A percentile compares a stretch with the other conserved stretches of the same genome.
phyloP scores from a whole-genome alignment of 768 basidiomycete genomes.

The Psilocybe azurescens region DNA sequence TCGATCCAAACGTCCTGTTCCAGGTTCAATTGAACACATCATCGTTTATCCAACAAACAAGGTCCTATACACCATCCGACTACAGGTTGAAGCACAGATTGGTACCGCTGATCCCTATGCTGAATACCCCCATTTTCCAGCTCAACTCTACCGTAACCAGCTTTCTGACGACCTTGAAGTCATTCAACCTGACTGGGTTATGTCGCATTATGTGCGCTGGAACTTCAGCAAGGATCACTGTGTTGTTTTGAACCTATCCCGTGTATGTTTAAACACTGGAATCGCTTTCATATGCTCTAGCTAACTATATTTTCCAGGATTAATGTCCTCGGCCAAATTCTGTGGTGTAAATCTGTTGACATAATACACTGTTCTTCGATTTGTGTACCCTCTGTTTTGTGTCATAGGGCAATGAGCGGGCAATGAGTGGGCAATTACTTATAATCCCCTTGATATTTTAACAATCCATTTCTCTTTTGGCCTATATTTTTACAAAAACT shows the following conservation, averaged over 20 bases:
- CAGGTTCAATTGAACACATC: conserved; percentile 28
- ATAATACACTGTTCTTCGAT: too few relatives aligned
- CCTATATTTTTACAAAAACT: too few relatives aligned
- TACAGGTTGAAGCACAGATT: conserved; percentile 10
- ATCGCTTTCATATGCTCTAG: too few relatives aligned
- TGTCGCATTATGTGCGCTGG: conserved; percentile 27
- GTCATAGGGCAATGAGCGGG: too few relatives aligned
- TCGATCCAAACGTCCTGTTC: conserved; percentile 10
- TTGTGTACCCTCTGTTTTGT: too few relatives aligned
- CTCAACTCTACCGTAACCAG: conserved; percentile 20
- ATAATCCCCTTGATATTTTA: too few relatives aligned
- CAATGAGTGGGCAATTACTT: too few relatives aligned
- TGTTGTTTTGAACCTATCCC: conserved; percentile 20
- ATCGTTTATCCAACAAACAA: neutral
- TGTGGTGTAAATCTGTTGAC: too few relatives aligned
- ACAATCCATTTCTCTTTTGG: too few relatives aligned
- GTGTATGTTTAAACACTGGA: neutral
- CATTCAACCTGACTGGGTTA: conserved; percentile 22
- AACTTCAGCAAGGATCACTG: conserved; percentile 2
- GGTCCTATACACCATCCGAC: conserved; percentile 15
- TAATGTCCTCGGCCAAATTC: too few relatives aligned
- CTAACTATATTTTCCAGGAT: too few relatives aligned
- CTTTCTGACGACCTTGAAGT: conserved; percentile 19
- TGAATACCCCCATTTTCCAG: conserved; percentile 26
- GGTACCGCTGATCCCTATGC: conserved; percentile 21